These are phyloP conservation scores for Penicillium alfredii DNA, from an alignment of 495 filamentous ascomycete species.

Conservation along the genomic window DNA sequence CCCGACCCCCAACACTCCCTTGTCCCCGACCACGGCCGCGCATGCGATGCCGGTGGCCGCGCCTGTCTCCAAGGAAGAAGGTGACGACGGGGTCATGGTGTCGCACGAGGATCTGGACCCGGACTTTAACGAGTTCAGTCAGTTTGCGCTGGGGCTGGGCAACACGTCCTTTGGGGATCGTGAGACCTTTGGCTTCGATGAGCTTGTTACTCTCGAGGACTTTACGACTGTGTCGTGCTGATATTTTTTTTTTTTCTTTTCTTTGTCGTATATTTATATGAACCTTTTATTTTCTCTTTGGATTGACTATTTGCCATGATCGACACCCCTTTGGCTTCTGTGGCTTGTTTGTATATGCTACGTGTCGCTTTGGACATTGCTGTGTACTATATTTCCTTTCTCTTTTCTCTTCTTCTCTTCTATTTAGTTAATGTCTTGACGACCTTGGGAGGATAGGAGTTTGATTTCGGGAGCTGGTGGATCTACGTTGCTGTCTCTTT, in stretches of 20 bases:
- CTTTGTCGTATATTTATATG: slow-evolving; percentile 1
- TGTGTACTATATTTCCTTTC: too few species aligned
- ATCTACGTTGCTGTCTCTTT: slow-evolving; percentile 25
- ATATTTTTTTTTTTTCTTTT: slow-evolving; percentile 7
- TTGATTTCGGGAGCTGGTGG: too few species aligned
- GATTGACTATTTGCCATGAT: too few species aligned
- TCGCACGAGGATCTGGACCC: slow-evolving; percentile 25
- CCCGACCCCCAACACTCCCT: slow-evolving; percentile 33
- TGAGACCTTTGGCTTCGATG: slow-evolving; percentile 31
- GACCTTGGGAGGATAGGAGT: too few species aligned
- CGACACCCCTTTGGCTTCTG: too few species aligned
- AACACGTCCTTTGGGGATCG: slow-evolving; percentile 18
- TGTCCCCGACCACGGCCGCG: slow-evolving; percentile 30
- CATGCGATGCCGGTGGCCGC: slow-evolving; percentile 8
- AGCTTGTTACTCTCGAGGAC: slow-evolving; percentile 32
- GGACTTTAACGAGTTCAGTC: slow-evolving; percentile 35
- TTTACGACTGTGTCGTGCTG: slow-evolving; percentile 28
- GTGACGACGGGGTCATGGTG: slow-evolving; percentile 19
- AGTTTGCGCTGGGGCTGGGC: slow-evolving; percentile 31
- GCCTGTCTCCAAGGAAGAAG: slow-evolving; percentile 9
- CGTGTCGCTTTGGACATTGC: slow-evolving; percentile 20
- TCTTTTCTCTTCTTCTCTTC: too few species aligned
- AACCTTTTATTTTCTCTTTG: too few species aligned
- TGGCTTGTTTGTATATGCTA: slow-evolving; percentile 23
- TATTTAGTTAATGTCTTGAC: too few species aligned